Conservation (phyloP, 108 stramenopile genomes). For the Nitzschia sp. region DNA sequence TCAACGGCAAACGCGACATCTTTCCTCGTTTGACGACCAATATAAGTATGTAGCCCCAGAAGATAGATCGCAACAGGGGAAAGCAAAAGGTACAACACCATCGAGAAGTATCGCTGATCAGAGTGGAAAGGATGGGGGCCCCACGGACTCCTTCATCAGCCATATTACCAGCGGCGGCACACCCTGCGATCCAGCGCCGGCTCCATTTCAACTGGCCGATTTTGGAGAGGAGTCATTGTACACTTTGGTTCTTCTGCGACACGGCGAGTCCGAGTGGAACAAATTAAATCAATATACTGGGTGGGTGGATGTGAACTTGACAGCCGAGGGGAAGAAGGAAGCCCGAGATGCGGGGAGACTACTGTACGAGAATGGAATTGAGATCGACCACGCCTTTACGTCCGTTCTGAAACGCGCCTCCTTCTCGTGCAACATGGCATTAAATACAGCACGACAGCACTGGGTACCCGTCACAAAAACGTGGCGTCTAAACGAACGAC, state of each 20-base stretch:
- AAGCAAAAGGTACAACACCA: not conserved
- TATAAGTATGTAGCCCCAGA: not conserved
- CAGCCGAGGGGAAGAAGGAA: constrained; percentile 67
- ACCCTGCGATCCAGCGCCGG: constrained; percentile 56
- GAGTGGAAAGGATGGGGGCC: not conserved
- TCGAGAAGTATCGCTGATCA: not conserved
- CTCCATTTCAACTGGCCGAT: constrained; percentile 61
- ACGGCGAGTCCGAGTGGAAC: constrained; percentile 88
- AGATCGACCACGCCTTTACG: constrained; percentile 86
- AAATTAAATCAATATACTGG: constrained; percentile 75
- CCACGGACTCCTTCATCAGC: constrained; percentile 9
- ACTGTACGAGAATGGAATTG: constrained; percentile 76
- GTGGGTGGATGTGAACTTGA: constrained; percentile 84
- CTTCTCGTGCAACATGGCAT: constrained; percentile 74
- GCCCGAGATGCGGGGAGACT: constrained; percentile 76
- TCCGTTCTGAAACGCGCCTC: constrained; percentile 73
- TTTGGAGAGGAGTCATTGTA: constrained; percentile 77
- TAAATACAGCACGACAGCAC: constrained; percentile 79
- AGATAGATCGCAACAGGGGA: not conserved
- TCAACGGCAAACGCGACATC: not conserved
- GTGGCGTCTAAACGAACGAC: constrained; percentile 87
- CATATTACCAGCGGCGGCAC: constrained; percentile 59
- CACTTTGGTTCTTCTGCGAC: constrained; percentile 74
- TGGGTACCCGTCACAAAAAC: constrained; percentile 84
- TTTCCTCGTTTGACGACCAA: not conserved